Evolutionary conservation across 441 rosid genomes (phyloP).

Genomic region (Syzygium syzygioides): DNA sequence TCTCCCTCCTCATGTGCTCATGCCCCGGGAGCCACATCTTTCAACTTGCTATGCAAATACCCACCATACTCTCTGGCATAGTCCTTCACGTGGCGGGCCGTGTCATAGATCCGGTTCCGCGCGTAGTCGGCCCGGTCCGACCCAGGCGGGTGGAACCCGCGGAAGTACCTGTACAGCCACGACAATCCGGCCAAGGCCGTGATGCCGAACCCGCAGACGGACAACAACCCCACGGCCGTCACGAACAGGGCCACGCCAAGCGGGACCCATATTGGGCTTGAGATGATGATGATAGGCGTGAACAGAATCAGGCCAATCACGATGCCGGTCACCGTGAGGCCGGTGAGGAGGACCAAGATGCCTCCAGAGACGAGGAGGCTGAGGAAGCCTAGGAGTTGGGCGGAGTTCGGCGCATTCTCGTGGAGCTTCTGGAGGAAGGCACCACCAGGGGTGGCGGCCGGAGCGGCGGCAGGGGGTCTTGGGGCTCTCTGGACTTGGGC

Average conservation of each 20-base stretch:
- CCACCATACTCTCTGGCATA: conserved; percentile 15
- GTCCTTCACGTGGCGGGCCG: conserved; percentile 12
- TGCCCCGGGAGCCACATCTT: conserved; percentile 15
- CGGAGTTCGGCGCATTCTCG: conserved; percentile 1
- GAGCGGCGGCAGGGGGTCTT: conserved; percentile 8
- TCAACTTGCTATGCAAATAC: conserved; percentile 8
- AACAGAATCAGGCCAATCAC: conserved; percentile 4
- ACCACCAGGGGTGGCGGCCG: neutral
- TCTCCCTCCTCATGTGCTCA: neutral
- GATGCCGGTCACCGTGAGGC: conserved; percentile 1
- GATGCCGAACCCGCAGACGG: conserved; percentile 3
- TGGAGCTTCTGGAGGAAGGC: neutral
- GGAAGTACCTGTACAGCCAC: conserved; percentile 14
- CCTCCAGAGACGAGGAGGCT: conserved; percentile 9
- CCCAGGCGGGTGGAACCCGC: conserved; percentile 9
- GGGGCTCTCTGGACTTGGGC: conserved; percentile 21
- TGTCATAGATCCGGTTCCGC: conserved; percentile 11
- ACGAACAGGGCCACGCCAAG: neutral
- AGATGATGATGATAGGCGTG: conserved; percentile 4
- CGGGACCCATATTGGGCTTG: conserved; percentile 16
- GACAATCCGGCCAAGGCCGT: conserved; percentile 1
- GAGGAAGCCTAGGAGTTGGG: conserved; percentile 10
- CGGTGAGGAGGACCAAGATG: conserved; percentile 9
- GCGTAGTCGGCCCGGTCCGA: conserved; percentile 15
- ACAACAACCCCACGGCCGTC: neutral